Base-by-base conservation (phyloP, 2,329 filamentous ascomycete genomes). In the Seiridium cupressi region DNA sequence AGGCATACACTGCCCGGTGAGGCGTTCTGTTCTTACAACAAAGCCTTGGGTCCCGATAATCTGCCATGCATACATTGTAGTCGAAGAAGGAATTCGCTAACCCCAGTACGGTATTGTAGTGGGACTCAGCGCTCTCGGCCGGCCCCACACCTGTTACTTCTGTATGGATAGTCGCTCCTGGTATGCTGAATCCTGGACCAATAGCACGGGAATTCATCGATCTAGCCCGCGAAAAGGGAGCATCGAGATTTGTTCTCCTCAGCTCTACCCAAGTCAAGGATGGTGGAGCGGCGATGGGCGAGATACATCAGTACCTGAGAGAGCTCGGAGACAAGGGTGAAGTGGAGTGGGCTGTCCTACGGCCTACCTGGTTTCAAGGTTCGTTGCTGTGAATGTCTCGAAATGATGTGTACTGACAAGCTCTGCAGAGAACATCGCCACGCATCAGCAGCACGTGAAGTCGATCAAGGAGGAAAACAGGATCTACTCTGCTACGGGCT, bases 341-440 rank as follows among this genome's bases (percentile, higher is more conserved):
- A 13, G 64, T 78, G 1, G 76, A 77, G 56, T 82, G 75, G 71
- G 72, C 73, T 4, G 73, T 79, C 6, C 60, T 83, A 63, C 66
- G 78, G 60, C 77, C 80, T 4, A 78, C 75, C 13, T 84, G 79
- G 78, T 83, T 83, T 60, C 79, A 68, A 61, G 70, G 18, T 46
- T 44, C 3, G 34, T 47, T 61, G 32, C 31, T 9, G 35, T 18
- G 11, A 10, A 35, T 5, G 44, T 4, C 26, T 9, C 10, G 54
- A 10, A 6, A 26, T 13, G 35, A 34, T n/a, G 34, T 26, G 18
- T 26, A 26, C 40, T 48, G n/a, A 57, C 32, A 35, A 32, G 71
- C 76, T 8, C 46, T 18, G 13, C n/a, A 58, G 57, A 59, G 40
- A 59, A 59, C 38, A 53, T 59, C 31, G 6, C 49, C 31, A 40